Evolutionary conservation across 2,329 filamentous ascomycete species (phyloP).

Genomic region (Ilyonectria destructans): DNA sequence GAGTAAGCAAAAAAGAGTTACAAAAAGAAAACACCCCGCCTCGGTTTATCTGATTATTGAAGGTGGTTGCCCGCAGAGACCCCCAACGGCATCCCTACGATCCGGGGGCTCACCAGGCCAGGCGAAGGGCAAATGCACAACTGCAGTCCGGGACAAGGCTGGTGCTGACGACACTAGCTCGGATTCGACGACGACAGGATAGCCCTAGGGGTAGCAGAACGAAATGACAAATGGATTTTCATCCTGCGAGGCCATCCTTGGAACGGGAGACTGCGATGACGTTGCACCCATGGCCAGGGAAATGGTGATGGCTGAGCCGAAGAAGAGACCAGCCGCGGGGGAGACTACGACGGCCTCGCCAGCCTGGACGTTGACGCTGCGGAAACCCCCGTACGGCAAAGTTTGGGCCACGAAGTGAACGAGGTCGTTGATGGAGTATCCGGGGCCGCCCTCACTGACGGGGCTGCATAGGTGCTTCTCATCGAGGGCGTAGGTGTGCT

Average conservation of each 20-base stretch:
- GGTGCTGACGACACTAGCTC: too few species aligned
- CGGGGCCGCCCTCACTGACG: conserved; percentile 46
- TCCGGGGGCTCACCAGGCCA: too few species aligned
- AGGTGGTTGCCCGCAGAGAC: too few species aligned
- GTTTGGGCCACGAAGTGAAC: conserved; percentile 53
- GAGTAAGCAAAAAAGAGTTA: too few species aligned
- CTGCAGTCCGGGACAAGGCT: too few species aligned
- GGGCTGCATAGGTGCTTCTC: conserved; percentile 49
- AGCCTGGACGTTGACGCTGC: conserved; percentile 59
- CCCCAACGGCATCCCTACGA: too few species aligned
- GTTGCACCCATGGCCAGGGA: conserved; percentile 66
- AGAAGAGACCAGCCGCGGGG: conserved; percentile 67
- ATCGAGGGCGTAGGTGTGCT: conserved; percentile 54
- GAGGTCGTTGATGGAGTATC: conserved; percentile 60
- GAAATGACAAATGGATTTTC: too few species aligned
- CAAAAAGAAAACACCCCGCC: too few species aligned
- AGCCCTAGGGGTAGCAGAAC: too few species aligned
- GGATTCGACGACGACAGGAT: too few species aligned
- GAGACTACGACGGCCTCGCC: conserved; percentile 66
- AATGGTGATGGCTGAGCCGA: conserved; percentile 63
- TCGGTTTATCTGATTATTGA: too few species aligned
- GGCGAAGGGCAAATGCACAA: too few species aligned
- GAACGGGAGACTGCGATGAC: conserved; percentile 69
- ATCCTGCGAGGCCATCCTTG: conserved; percentile 49
- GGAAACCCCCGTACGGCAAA: conserved; percentile 63